Base-by-base conservation (phyloP, 768 basidiomycete genomes). In the Russula emetica region DNA sequence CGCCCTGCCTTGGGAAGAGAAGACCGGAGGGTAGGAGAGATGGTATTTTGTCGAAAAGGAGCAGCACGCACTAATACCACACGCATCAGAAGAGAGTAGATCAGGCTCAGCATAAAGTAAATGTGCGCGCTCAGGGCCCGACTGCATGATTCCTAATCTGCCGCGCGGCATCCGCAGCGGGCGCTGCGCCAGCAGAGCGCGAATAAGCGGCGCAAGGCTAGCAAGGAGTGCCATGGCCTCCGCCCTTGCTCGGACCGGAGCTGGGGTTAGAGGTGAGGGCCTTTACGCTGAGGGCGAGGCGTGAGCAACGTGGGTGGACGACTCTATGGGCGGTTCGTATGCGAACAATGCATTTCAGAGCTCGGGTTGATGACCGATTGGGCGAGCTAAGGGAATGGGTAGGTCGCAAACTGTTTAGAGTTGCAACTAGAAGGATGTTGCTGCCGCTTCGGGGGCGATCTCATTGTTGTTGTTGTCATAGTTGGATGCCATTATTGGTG, bases 251-350 rank as follows among this genome's bases (percentile, higher is more conserved):
- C 38, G 32, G 3, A 28, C 4, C 14, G 9, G 16, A 9, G 26
- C 20, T 16, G 16, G 2, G 3, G 16, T 30, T 16, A n/a, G 32
- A 55, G 16, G 40, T 16, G 38, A 90, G 82, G 0, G 81, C 75
- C 85, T 91, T 87, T 1, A 89, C 87, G 1, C 88, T 88, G 2
- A 92, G 74, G 0, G 89, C 91, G 61, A 91, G 73, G 72, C 91
- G 89, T 50, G 90, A 73, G n/a, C 89, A 72, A 11, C 80, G 77
- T 0, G 80, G 74, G 8, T 77, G 77, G 59, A 90, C 79, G 58
- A 88, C 73, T 67, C 66, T 24, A 78, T 76, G 10, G 74, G 63
- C 1, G 77, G 76, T 4, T 63, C 60, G 28, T 67, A 58, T 2
- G 55, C 58, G 10, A 77, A 40, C 11, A 77, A 55, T 9, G 63